Conservation (phyloP, 2,329 filamentous ascomycete species). For the Clarireedia homoeocarpa region DNA sequence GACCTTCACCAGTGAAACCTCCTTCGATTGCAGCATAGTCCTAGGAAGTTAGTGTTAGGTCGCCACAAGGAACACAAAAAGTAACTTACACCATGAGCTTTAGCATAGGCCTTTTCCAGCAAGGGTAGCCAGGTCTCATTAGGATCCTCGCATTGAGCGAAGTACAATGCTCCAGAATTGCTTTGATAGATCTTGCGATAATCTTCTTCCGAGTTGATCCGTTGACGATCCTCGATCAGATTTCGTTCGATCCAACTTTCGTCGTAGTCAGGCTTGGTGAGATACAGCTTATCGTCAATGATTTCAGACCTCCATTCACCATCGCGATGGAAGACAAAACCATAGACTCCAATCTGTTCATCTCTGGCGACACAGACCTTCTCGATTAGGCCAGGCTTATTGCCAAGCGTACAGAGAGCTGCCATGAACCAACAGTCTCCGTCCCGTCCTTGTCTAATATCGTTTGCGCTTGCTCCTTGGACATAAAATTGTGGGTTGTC, state of each 20-base stretch:
- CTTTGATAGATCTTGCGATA: constrained; percentile 36
- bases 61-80: not conserved
- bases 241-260: constrained; percentile 60
- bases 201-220: constrained; percentile 35
- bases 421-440: constrained; percentile 87
- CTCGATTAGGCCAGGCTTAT: constrained; percentile 39
- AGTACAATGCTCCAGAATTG: constrained; percentile 68
- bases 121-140: constrained; percentile 78
- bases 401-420: constrained; percentile 62
- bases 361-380: constrained; percentile 32
- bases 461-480: constrained; percentile 61
- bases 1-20: constrained; percentile 32
- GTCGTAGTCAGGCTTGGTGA: constrained; percentile 74
- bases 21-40: not conserved
- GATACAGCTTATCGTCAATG: constrained; percentile 81
- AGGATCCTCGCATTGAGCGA: constrained; percentile 63
- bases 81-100: constrained; percentile 69
- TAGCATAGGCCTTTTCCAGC: constrained; percentile 75
- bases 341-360: constrained; percentile 69
- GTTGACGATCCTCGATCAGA: constrained; percentile 13
- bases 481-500: constrained; percentile 70
- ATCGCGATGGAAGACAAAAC: constrained; percentile 80
- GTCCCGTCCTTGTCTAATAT: constrained; percentile 69
- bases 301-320: constrained; percentile 88
- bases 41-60: not conserved